Evolutionary conservation across 768 basidiomycete genomes (phyloP).

Genomic region (Symmetrospora coprosmae): DNA sequence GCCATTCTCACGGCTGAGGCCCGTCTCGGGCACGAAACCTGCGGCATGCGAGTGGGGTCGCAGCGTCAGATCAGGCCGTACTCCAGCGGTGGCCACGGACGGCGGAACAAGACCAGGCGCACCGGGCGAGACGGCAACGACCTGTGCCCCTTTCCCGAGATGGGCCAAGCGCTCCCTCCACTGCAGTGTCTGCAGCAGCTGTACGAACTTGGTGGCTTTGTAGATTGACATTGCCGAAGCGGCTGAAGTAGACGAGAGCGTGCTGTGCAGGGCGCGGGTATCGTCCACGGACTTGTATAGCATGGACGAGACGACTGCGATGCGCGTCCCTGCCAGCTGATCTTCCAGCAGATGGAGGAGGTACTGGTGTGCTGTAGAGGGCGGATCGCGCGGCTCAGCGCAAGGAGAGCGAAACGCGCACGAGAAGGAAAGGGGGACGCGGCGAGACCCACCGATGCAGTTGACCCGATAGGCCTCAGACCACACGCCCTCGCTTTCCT

Average conservation of each 20-base stretch:
- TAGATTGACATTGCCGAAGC: background rate
- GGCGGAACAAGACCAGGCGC: background rate
- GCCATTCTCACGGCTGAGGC: slow-evolving; percentile 22
- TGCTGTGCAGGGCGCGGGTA: background rate
- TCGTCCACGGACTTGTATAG: slow-evolving; percentile 1
- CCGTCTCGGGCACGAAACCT: slow-evolving; percentile 29
- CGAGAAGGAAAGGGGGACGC: background rate
- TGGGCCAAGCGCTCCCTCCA: background rate
- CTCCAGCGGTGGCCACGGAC: too few relatives aligned
- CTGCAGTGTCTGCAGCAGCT: background rate
- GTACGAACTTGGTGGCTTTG: slow-evolving; percentile 5
- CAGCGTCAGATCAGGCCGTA: background rate
- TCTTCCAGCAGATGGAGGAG: background rate
- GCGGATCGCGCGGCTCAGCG: background rate
- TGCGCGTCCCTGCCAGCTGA: background rate
- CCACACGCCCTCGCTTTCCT: background rate
- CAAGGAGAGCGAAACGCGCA: too few relatives aligned
- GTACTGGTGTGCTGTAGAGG: background rate
- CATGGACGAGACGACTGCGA: background rate
- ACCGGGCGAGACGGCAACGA: background rate
- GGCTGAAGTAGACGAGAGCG: background rate
- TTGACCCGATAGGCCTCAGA: background rate
- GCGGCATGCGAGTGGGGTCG: background rate
- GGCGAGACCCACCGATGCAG: background rate
- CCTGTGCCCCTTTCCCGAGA: background rate